Evolutionary conservation across 805 yeast genomes (phyloP).

Genomic region (Suhomyces sp.): DNA sequence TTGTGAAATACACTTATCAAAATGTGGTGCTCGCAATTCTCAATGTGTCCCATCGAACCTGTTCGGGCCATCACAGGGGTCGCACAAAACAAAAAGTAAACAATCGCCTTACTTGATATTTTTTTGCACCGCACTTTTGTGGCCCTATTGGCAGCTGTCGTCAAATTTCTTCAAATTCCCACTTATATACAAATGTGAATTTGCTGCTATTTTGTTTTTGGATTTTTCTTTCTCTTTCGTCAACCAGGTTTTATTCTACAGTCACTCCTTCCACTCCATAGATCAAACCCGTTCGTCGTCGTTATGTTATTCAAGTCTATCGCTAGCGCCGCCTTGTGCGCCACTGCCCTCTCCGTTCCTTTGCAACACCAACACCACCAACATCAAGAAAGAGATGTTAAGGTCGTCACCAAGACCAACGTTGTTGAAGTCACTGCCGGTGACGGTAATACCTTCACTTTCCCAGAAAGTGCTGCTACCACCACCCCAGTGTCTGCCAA

Average conservation of each 20-base stretch:
- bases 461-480: constrained; percentile 11
- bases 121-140: neutral
- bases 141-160: neutral
- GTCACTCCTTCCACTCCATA: constrained; percentile 37
- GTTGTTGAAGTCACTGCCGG: constrained; percentile 50
- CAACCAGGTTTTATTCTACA: constrained; percentile 25
- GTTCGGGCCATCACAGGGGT: neutral
- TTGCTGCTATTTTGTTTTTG: neutral
- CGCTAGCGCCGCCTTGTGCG: constrained; percentile 48
- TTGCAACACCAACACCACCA: constrained; percentile 54
- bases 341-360: constrained; percentile 59
- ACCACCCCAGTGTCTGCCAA: constrained; percentile 8
- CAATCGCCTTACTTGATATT: neutral
- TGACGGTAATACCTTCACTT: constrained; percentile 15
- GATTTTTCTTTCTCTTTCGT: constrained; percentile 9
- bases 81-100: constrained; percentile 1
- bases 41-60: neutral
- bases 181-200: neutral
- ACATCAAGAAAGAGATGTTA: constrained; percentile 55
- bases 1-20: neutral
- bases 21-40: neutral
- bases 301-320: constrained; percentile 22
- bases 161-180: constrained; percentile 1
- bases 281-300: constrained; percentile 17
- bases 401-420: constrained; percentile 47